A percentile compares a stretch with the other conserved stretches of the same genome.
phyloP scores from a whole-genome alignment of 2,329 filamentous ascomycete genomes.

The Stachybotrys echinatus region DNA sequence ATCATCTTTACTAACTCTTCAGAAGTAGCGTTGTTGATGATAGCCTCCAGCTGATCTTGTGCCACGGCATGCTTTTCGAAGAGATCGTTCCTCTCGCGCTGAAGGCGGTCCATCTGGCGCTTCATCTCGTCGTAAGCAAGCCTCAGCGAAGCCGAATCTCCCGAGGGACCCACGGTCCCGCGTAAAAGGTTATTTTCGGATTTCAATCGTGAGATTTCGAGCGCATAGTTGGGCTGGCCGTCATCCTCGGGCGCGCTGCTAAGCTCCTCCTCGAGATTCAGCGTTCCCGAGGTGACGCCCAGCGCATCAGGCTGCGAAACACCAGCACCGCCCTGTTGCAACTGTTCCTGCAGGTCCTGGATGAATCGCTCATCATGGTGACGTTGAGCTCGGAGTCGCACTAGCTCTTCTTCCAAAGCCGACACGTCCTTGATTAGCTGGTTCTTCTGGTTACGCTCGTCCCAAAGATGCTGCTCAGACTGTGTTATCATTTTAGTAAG shows the following conservation, averaged over 20 bases:
- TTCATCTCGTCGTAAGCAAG: constrained; percentile 51
- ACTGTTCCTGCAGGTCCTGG: constrained; percentile 55
- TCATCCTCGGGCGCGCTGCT: constrained; percentile 39
- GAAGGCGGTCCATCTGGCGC: constrained; percentile 43
- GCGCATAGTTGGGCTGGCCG: constrained; percentile 32
- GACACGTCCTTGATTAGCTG: constrained; percentile 39
- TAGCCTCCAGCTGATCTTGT: constrained; percentile 51
- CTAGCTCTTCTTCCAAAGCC: constrained; percentile 41
- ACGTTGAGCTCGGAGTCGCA: constrained; percentile 40
- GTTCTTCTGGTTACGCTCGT: constrained; percentile 39
- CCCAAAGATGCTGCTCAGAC: constrained; percentile 35
- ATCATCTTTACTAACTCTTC: constrained; percentile 49
- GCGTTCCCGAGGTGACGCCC: constrained; percentile 12
- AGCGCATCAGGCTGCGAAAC: constrained; percentile 12
- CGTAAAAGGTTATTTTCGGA: constrained; percentile 57
- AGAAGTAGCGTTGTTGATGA: constrained; percentile 44
- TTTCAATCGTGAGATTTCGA: constrained; percentile 54
- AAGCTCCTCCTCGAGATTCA: constrained; percentile 57
- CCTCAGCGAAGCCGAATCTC: constrained; percentile 49
- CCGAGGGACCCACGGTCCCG: constrained; percentile 46
- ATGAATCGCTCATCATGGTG: constrained; percentile 49
- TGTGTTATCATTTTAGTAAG: constrained; percentile 35
- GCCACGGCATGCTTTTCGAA: constrained; percentile 53
- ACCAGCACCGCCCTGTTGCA: constrained; percentile 30
- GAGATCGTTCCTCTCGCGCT: constrained; percentile 49